A percentile compares a stretch with the other conserved stretches of the same genome.
Evolutionary conservation across 2,329 filamentous ascomycete genomes (phyloP).

Genomic region (Apiospora pterosperma): DNA sequence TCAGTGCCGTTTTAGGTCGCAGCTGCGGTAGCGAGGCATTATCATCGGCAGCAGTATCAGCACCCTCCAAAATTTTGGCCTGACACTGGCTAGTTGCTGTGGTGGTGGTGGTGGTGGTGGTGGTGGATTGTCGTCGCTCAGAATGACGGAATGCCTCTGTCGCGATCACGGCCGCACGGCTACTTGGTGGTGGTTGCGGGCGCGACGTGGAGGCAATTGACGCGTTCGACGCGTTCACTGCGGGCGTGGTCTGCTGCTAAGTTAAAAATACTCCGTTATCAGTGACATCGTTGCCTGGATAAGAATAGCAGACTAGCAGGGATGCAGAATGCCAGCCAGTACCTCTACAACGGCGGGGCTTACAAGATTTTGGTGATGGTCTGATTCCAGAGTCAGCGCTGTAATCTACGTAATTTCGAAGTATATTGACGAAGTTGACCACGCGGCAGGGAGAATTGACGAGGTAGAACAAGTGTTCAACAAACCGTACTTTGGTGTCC

Average conservation of each 20-base stretch:
- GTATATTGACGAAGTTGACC: neutral
- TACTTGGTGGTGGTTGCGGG: neutral
- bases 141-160: neutral
- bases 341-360: neutral
- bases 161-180: neutral
- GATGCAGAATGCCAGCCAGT: neutral
- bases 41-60: neutral
- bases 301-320: neutral
- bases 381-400: neutral
- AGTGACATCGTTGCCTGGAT: neutral
- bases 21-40: neutral
- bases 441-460: neutral
- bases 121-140: neutral
- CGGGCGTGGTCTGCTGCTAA: neutral
- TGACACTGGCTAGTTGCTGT: neutral
- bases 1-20: constrained; percentile 10
- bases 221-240: neutral
- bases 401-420: neutral
- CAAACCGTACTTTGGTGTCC: neutral
- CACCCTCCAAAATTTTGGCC: neutral
- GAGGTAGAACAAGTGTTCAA: neutral
- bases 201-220: neutral
- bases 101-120: neutral
- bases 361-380: neutral
- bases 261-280: neutral